Base-by-base conservation (phyloP, 2,329 filamentous ascomycete species). In the Trichoderma cornu-damae region DNA sequence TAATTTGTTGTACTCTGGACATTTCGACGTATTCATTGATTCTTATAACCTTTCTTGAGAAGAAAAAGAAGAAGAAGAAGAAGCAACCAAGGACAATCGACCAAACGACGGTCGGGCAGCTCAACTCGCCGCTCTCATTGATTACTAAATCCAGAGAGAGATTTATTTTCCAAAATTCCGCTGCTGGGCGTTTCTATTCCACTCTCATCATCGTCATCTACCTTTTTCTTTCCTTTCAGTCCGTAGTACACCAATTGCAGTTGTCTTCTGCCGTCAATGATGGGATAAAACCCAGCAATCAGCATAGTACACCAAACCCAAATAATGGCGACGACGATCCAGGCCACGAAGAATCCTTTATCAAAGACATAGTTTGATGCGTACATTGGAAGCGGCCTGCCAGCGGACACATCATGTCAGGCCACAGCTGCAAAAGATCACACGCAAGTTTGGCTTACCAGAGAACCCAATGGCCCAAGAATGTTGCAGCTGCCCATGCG, bases 241-340 rank as follows among this genome's bases (percentile, higher is more conserved):
- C 59, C 61, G 6, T 37, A 51, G 34, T 61, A 65, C 4, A 64
- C 62, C 18, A 60, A 42, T 4, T 38, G 63, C 34, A 67, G 16
- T n/a, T 67, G 66, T 3, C 56, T 49, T 62, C 64, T 71, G 0
- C 78, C 78, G 58, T 81, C 77, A 5, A 79, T 64, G 2, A 81
- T 69, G 0, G 78, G 79, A 57, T 75, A 81, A 46, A 81, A 75
- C 0, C 74, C 76, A 0, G 75, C 74, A 12, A 80, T 65, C 0
- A 81, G 65, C 70, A 80, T 72, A 0, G 78, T 80, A 0, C 68
- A 63, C 78, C 78, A 81, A 3, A 80, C 71, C 78, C 79, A 82
- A 28, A 82, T 75, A 14, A 82, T 77, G 0, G 73, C 72, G 0
- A 82, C 66, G 0, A 78, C 69, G 1, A 81, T 65, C 79, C 79